phyloP scores from a whole-genome alignment of 768 basidiomycete genomes.

The Boletus rubroflammeus region DNA sequence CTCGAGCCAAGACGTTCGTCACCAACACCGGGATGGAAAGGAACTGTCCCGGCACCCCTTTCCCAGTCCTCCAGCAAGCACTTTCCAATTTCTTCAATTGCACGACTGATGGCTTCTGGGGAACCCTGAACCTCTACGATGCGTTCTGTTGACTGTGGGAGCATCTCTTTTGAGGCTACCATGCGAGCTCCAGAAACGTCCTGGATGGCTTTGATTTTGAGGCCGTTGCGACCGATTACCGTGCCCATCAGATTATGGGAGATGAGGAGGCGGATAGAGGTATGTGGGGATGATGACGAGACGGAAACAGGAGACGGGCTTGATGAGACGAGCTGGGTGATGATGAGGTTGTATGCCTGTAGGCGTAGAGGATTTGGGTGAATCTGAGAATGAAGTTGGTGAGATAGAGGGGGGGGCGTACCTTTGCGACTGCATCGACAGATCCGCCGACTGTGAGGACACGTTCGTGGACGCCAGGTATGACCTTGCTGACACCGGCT shows the following conservation, averaged over 20 bases:
- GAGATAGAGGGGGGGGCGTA: constrained; percentile 31
- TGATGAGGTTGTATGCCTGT: constrained; percentile 93
- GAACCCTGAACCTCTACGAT: constrained; percentile 97
- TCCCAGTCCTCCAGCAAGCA: constrained; percentile 98
- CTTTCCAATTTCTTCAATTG: constrained; percentile 93
- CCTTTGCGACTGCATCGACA: constrained; percentile 91
- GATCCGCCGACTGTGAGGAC: constrained; percentile 92
- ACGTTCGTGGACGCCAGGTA: constrained; percentile 95
- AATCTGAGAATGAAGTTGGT: not conserved
- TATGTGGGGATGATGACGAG: constrained; percentile 61
- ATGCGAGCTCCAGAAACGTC: constrained; percentile 94
- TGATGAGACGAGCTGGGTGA: constrained; percentile 82
- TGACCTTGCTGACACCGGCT: constrained; percentile 98
- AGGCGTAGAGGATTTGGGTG: constrained; percentile 11
- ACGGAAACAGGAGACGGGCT: constrained; percentile 69
- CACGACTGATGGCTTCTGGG: constrained; percentile 87
- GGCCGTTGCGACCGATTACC: constrained; percentile 92
- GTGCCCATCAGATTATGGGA: constrained; percentile 99
- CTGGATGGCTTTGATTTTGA: constrained; percentile 99
- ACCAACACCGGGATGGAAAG: constrained; percentile 88
- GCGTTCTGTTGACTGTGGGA: constrained; percentile 98
- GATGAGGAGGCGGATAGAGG: constrained; percentile 94
- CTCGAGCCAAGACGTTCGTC: constrained; percentile 59
- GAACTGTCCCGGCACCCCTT: constrained; percentile 86
- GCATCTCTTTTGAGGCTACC: constrained; percentile 98